Percentiles rank a stretch among this genome's conserved stretches.
phyloP scores from a whole-genome alignment of 1,139 yeast genomes.

The Candida sanyaensis region DNA sequence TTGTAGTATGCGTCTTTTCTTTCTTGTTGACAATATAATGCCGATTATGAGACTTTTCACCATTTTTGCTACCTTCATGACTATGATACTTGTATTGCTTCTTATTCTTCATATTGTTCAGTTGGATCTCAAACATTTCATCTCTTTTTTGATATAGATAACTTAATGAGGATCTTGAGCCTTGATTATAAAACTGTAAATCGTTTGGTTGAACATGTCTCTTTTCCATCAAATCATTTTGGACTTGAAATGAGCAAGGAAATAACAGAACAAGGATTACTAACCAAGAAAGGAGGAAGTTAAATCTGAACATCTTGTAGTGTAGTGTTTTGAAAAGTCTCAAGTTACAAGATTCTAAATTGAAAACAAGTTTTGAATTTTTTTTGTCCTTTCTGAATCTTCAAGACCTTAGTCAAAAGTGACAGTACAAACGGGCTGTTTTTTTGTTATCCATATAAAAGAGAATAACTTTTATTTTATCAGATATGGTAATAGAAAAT shows the following conservation, averaged over 20 bases:
- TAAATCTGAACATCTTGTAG: background rate
- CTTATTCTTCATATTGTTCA: background rate
- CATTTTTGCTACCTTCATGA: background rate
- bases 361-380: too few relatives aligned
- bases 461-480: background rate
- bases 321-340: too few relatives aligned
- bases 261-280: background rate
- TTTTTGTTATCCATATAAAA: background rate
- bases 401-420: too few relatives aligned
- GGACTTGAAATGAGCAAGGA: background rate
- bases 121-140: background rate
- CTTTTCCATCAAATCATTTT: background rate
- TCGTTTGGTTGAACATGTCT: constrained; percentile 5
- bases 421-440: background rate
- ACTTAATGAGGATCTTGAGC: constrained; percentile 4
- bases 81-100: background rate
- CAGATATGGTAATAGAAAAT: constrained; percentile 3
- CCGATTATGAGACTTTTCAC: background rate
- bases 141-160: constrained; percentile 2
- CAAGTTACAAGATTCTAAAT: too few relatives aligned
- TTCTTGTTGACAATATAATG: background rate
- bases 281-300: background rate
- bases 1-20: background rate
- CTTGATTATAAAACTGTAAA: constrained; percentile 4
- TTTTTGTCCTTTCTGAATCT: too few relatives aligned